Conservation (phyloP, 1,284 basidiomycete genomes). For the Gomphus sp. region DNA sequence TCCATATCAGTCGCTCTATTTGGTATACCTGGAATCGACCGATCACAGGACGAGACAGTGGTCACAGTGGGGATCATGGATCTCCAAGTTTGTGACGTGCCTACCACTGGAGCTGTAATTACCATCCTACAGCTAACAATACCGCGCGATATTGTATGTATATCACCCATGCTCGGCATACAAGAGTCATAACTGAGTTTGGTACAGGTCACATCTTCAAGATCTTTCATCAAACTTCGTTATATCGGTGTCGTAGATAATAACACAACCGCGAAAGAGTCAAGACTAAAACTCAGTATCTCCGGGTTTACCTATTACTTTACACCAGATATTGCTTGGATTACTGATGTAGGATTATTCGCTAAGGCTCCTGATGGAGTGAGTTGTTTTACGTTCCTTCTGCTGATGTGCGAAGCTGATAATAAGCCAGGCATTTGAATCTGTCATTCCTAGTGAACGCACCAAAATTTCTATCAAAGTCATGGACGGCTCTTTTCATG, state of each 20-base stretch:
- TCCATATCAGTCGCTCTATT: slow-evolving; percentile 1
- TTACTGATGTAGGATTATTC: slow-evolving; percentile 57
- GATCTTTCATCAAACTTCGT: slow-evolving; percentile 52
- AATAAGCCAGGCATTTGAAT: slow-evolving; percentile 69
- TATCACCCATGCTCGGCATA: background rate
- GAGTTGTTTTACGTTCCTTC: slow-evolving; percentile 22
- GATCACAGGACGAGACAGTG: slow-evolving; percentile 57
- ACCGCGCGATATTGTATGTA: slow-evolving; percentile 45
- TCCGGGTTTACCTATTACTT: slow-evolving; percentile 59
- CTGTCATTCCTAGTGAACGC: slow-evolving; percentile 85
- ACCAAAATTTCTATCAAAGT: slow-evolving; percentile 62
- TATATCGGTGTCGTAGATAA: slow-evolving; percentile 57
- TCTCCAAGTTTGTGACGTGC: slow-evolving; percentile 41
- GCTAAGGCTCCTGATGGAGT: slow-evolving; percentile 84
- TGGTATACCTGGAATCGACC: slow-evolving; percentile 3
- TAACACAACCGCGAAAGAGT: slow-evolving; percentile 71
- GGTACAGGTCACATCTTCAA: slow-evolving; percentile 22
- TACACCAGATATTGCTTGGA: slow-evolving; percentile 57
- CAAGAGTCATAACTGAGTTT: background rate
- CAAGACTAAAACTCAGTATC: slow-evolving; percentile 56
- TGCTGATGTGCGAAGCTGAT: background rate
- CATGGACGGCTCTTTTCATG: slow-evolving; percentile 60
- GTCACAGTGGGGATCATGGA: slow-evolving; percentile 58
- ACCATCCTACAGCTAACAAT: slow-evolving; percentile 42
- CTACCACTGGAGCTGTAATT: slow-evolving; percentile 24